Evolutionary conservation across 2,329 filamentous ascomycete genomes (phyloP), one percentile per base, ranked within the genome.

Genomic region (Fusarium nurragi): DNA sequence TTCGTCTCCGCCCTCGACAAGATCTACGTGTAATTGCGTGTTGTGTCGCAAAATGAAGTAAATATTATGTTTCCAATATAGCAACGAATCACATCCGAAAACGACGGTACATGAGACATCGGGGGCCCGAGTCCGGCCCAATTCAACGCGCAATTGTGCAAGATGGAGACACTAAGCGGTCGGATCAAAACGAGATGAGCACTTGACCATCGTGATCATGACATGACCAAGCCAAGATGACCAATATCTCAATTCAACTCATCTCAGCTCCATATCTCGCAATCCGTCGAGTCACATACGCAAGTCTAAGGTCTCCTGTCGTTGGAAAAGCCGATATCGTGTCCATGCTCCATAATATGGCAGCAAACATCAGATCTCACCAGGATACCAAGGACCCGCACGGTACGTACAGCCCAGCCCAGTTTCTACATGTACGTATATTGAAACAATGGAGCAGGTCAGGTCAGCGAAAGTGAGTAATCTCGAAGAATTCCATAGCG

Each of bases 351-450:
- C 58, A 62, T 51, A 61, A 50, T 25, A 28, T 26, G 51, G 62
- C 57, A 57, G 39, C 49, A 62, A 61, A 61, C 43, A 61, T 34
- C 56, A 59, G 54, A 59, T 60, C 56, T 34, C 32, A 61, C 43
- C 34, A 61, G 49, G 49, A 34, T 34, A 30, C 37, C 48, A 36
- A 46, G 32, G 56, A 48, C 38, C 49, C 57, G 49, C 50, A 55
- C 57, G 14, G n/a, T 28, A 28, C 21, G 23, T 39, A 60, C 40
- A 25, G 44, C 37, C 48, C 54, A 54, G 39, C 23, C 10, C 23
- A 32, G 30, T 32, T 32, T 16, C 13, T 16, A 14, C 14, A 32
- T 16, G 13, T 32, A 14, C 14, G 25, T 11, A 26, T 3, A 26
- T 26, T 32, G 30, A 32, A 47, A 36, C n/a, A 41, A 41, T 41